Evolutionary conservation across 2,329 filamentous ascomycete species (phyloP), one percentile per base, ranked within the genome.

Genomic region (Colletotrichum sp.): DNA sequence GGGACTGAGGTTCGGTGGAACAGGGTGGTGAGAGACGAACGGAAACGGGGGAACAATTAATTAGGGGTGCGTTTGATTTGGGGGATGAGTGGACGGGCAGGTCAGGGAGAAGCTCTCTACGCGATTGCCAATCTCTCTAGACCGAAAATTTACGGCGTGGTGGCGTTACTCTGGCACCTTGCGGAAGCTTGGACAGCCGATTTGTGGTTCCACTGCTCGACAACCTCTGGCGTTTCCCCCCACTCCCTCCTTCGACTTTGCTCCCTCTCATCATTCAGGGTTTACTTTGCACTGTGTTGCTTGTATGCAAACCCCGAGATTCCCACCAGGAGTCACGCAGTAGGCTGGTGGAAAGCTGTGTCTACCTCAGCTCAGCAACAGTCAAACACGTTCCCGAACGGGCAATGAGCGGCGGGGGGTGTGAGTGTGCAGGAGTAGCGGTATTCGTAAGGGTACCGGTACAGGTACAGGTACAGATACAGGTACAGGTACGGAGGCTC

Each of bases 131-230:
- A 71, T 73, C 68, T 72, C 72, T 66, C 55, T 34, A 66, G 68
- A 31, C 63, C 34, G 27, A 65, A 71, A 76, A 65, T 72, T 65
- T 69, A 64, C 72, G 51, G 70, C 72, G 34, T 72, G 64, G 69
- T 75, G 74, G 74, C 72, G 71, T 72, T 75, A 75, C 74, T 75
- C 70, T 75, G 68, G 66, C 63, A 75, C 70, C 70, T 70, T 65
- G 58, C 74, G 72, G 72, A 73, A 75, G 74, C 71, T 70, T 72
- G 59, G 72, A 75, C 74, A 74, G 74, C 67, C 72, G 71, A 75
- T 74, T 64, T 66, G 36, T 74, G 72, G 72, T 74, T 69, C 72
- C 69, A 73, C 69, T 36, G 29, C 55, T 59, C 27, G 69, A 72
- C 68, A 55, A 72, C 24, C 33, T 64, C 63, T 51, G 43, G 38